phyloP scores from a whole-genome alignment of 805 yeast species.

The Metschnikowia lunata region DNA sequence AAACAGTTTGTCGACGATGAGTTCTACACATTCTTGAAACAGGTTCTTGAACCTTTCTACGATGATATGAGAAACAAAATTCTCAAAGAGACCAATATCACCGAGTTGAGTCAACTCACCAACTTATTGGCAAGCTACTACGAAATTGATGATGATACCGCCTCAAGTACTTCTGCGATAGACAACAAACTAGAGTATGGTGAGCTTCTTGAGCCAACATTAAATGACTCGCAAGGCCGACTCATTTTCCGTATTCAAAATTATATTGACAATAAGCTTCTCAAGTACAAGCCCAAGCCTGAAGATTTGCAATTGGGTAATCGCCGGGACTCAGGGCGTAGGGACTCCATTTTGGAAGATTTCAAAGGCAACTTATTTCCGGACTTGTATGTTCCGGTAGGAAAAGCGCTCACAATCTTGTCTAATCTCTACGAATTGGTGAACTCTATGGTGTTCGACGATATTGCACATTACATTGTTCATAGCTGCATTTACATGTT shows the following conservation, averaged over 20 bases:
- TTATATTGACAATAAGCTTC: slow-evolving; percentile 64
- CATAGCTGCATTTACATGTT: slow-evolving; percentile 70
- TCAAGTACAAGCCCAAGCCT: slow-evolving; percentile 59
- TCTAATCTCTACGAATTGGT: slow-evolving; percentile 78
- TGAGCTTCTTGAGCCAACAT: slow-evolving; percentile 61
- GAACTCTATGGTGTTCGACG: slow-evolving; percentile 77
- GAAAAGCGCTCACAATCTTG: slow-evolving; percentile 61
- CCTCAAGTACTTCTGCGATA: slow-evolving; percentile 7
- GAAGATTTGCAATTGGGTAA: slow-evolving; percentile 64
- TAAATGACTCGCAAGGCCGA: slow-evolving; percentile 75
- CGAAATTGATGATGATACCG: slow-evolving; percentile 51
- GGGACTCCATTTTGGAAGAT: slow-evolving; percentile 22
- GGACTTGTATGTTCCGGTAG: slow-evolving; percentile 67
- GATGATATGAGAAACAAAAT: slow-evolving; percentile 63
- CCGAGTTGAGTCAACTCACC: slow-evolving; percentile 68
- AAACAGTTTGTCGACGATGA: slow-evolving; percentile 21
- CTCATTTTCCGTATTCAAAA: slow-evolving; percentile 75
- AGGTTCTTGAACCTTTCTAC: slow-evolving; percentile 72
- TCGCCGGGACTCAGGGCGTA: slow-evolving; percentile 15
- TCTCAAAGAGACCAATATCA: slow-evolving; percentile 65
- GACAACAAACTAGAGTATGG: slow-evolving; percentile 44
- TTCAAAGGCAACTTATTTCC: slow-evolving; percentile 35
- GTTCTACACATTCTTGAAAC: slow-evolving; percentile 56
- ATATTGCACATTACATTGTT: slow-evolving; percentile 80
- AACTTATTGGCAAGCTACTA: slow-evolving; percentile 63